Evolutionary conservation across 2,329 filamentous ascomycete genomes (phyloP).

Genomic region (Colletotrichum kahawae): DNA sequence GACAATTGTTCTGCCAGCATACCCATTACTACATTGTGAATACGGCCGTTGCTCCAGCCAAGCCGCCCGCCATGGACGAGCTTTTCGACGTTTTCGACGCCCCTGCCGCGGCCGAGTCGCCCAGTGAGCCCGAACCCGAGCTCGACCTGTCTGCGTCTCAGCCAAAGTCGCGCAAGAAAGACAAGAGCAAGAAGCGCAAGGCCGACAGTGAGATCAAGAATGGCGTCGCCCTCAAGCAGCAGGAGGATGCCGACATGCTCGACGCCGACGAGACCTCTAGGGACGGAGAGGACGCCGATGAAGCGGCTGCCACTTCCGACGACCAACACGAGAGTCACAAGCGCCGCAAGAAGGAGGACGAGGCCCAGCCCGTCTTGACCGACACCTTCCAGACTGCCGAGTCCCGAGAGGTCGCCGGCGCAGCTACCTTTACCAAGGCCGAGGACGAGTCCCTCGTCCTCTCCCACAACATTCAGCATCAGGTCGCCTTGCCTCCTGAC

Average conservation of each 20-base stretch:
- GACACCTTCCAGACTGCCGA: slow-evolving; percentile 96
- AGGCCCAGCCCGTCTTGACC: slow-evolving; percentile 79
- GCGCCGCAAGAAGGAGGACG: slow-evolving; percentile 66
- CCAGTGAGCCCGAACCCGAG: slow-evolving; percentile 45
- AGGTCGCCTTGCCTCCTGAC: slow-evolving; percentile 92
- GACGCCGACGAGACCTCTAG: slow-evolving; percentile 49
- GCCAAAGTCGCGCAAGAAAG: slow-evolving; percentile 51
- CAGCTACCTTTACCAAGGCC: slow-evolving; percentile 68
- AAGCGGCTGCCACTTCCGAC: slow-evolving; percentile 27
- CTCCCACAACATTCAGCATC: slow-evolving; percentile 97
- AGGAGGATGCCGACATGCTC: slow-evolving; percentile 44
- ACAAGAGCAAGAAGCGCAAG: slow-evolving; percentile 82
- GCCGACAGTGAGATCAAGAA: slow-evolving; percentile 78
- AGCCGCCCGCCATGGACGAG: slow-evolving; percentile 65
- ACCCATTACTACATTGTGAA: neutral
- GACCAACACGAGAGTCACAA: slow-evolving; percentile 54
- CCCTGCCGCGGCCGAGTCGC: slow-evolving; percentile 46
- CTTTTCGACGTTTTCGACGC: slow-evolving; percentile 85
- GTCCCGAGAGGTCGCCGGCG: slow-evolving; percentile 85
- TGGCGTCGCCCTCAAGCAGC: slow-evolving; percentile 33
- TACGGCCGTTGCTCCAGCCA: neutral
- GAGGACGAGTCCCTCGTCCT: slow-evolving; percentile 78
- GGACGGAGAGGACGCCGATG: slow-evolving; percentile 38
- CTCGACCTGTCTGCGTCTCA: slow-evolving; percentile 38
- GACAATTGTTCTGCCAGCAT: neutral